Percentiles rank a stretch among this genome's conserved stretches.
Evolutionary conservation across 495 filamentous ascomycete genomes (phyloP).

Genomic region (Daldinia decipiens): DNA sequence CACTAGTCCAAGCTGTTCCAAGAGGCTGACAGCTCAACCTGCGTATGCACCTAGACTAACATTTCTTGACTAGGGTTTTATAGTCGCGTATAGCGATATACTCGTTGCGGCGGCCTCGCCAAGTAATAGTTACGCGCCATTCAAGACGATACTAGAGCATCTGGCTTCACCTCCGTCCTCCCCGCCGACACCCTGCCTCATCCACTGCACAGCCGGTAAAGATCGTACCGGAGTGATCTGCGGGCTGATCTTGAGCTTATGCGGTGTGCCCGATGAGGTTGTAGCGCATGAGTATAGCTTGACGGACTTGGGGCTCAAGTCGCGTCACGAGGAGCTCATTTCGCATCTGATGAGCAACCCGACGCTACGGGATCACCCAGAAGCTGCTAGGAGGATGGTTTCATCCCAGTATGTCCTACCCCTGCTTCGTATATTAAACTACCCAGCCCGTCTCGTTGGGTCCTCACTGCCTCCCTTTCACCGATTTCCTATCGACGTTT

Average conservation of each 20-base stretch:
- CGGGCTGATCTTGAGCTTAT: constrained; percentile 67
- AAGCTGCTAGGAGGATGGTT: constrained; percentile 62
- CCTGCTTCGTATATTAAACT: constrained; percentile 19
- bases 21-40: constrained; percentile 27
- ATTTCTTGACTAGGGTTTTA: constrained; percentile 55
- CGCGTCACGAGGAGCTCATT: constrained; percentile 56
- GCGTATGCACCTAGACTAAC: constrained; percentile 23
- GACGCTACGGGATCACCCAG: constrained; percentile 55
- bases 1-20: neutral
- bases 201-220: constrained; percentile 68
- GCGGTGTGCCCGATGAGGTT: constrained; percentile 63
- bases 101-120: constrained; percentile 52
- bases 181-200: constrained; percentile 44
- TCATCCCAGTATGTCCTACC: constrained; percentile 56
- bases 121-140: constrained; percentile 50
- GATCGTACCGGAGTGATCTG: constrained; percentile 72
- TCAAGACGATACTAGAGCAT: constrained; percentile 56
- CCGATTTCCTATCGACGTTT: neutral
- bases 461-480: constrained; percentile 4
- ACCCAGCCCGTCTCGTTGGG: neutral
- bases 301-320: constrained; percentile 63
- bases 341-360: constrained; percentile 55
- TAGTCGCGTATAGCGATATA: constrained; percentile 64
- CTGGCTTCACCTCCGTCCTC: constrained; percentile 47
- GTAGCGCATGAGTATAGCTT: constrained; percentile 71